Evolutionary conservation across 352 stramenopile species (phyloP).

Genomic region (Pythium sukuiense): DNA sequence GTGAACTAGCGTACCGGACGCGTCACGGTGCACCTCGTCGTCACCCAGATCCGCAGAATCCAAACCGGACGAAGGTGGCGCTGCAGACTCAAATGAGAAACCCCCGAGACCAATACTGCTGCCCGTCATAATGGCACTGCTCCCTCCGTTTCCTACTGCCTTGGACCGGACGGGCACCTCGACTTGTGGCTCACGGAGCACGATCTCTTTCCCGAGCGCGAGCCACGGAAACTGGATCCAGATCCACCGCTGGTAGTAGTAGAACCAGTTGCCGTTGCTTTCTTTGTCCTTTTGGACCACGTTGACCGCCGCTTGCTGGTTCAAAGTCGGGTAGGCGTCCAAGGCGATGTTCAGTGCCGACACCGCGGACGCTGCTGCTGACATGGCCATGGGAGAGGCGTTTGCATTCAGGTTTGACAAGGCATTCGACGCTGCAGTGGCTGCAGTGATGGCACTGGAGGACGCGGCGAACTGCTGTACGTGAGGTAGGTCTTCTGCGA

Average conservation of each 20-base stretch:
- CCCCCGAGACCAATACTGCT: background rate
- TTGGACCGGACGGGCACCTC: conserved; percentile 12
- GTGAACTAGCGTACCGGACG: background rate
- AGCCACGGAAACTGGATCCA: conserved; percentile 95
- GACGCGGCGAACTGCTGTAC: conserved; percentile 32
- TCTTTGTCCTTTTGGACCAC: conserved; percentile 47
- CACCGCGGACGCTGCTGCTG: conserved; percentile 32
- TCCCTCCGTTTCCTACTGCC: background rate
- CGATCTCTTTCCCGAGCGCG: conserved; percentile 71
- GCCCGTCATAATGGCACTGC: conserved; percentile 1
- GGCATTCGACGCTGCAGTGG: conserved; percentile 8
- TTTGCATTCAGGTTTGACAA: conserved; percentile 18
- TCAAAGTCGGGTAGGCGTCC: conserved; percentile 31
- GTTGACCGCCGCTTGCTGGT: conserved; percentile 20
- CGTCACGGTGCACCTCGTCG: conserved; percentile 15
- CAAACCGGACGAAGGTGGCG: background rate
- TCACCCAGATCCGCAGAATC: conserved; percentile 5
- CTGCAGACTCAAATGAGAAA: background rate
- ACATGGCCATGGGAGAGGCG: conserved; percentile 30
- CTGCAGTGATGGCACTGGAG: conserved; percentile 13
- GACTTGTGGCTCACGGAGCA: conserved; percentile 48
- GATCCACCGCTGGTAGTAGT: conserved; percentile 91
- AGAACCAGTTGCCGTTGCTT: conserved; percentile 65
- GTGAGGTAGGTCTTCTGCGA: conserved; percentile 59
- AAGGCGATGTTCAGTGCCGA: conserved; percentile 22